Evolutionary conservation across 768 basidiomycete species (phyloP), one percentile per base, ranked within the genome.

Genomic region (Mycena haematopus): DNA sequence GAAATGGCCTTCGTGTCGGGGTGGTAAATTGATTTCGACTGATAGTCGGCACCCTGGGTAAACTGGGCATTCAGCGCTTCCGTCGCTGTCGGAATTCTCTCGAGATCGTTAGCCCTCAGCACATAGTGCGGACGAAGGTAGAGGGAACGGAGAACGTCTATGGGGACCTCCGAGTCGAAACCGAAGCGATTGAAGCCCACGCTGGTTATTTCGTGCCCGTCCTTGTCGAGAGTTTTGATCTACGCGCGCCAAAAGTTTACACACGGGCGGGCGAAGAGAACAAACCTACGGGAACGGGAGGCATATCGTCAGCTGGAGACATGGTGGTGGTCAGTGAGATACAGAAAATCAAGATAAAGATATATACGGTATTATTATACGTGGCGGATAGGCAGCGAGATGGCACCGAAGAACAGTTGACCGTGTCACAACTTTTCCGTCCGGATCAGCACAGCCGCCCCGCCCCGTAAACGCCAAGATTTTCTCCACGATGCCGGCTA

Each of bases 141-240:
- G 49, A 97, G 83, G n/a, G 90, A 86, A 53, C 95, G 90, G 56
- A 96, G 86, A 67, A 85, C 79, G 66, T 94, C 90, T 69, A 95
- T 76, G 61, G 89, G 74, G 65, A 95, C 92, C 69, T 90, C 86
- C 69, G 90, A 89, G 77, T 97, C 90, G 76, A 99, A 96, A 9
- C 93, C 95, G 68, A 97, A 97, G 58, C 89, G 86, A 65, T 90
- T 76, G 72, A 89, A 87, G 49, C 96, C 96, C 46, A 98, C 95
- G 22, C 86, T 80, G 57, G 80, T 84, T 70, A 95, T 93, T 71
- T 88, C 88, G 10, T 82, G 65, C 52, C 92, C 93, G 62, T 86
- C 82, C 78, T 90, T 91, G 75, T 92, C 93, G 63, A 91, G 75
- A 35, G 85, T 86, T 58, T 75, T 82, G 58, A 84, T 85, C 89